Percentiles rank a stretch among this genome's conserved stretches.
phyloP scores from a whole-genome alignment of 495 filamentous ascomycete species.

The Xylaria cubensis region DNA sequence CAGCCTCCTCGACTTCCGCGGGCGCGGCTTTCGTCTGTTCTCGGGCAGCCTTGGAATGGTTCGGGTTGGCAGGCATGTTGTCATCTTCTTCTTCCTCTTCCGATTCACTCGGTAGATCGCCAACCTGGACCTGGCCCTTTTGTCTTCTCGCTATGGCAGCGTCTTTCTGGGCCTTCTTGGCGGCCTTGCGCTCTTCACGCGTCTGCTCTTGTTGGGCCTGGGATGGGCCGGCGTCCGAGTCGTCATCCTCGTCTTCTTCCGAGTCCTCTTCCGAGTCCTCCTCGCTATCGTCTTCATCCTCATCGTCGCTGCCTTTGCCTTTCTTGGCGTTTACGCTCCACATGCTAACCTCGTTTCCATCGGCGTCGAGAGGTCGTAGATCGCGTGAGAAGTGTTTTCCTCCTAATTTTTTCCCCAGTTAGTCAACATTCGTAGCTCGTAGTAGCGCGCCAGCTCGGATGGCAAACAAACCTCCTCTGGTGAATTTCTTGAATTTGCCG shows the following conservation, averaged over 20 bases:
- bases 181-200: constrained; percentile 86
- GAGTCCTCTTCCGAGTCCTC: constrained; percentile 42
- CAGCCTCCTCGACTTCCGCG: constrained; percentile 53
- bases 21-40: constrained; percentile 56
- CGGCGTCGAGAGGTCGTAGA: constrained; percentile 81
- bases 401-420: constrained; percentile 57
- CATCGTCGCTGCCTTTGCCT: constrained; percentile 52
- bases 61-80: constrained; percentile 84
- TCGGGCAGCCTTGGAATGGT: constrained; percentile 76
- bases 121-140: constrained; percentile 69
- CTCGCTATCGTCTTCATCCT: constrained; percentile 58
- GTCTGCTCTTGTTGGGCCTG: constrained; percentile 59
- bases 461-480: constrained; percentile 76
- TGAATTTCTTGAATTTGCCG: constrained; percentile 93
- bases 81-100: constrained; percentile 69
- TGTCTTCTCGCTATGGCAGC: constrained; percentile 79
- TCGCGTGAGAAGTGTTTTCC: constrained; percentile 94
- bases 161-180: constrained; percentile 90
- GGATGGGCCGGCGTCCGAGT: constrained; percentile 40
- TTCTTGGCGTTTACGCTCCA: constrained; percentile 63
- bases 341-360: constrained; percentile 79
- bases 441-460: not conserved
- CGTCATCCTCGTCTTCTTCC: constrained; percentile 55
- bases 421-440: not conserved
- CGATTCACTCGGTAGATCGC: constrained; percentile 79